Conservation (phyloP, 1,284 basidiomycete species). For the Porodaedalea pini region DNA sequence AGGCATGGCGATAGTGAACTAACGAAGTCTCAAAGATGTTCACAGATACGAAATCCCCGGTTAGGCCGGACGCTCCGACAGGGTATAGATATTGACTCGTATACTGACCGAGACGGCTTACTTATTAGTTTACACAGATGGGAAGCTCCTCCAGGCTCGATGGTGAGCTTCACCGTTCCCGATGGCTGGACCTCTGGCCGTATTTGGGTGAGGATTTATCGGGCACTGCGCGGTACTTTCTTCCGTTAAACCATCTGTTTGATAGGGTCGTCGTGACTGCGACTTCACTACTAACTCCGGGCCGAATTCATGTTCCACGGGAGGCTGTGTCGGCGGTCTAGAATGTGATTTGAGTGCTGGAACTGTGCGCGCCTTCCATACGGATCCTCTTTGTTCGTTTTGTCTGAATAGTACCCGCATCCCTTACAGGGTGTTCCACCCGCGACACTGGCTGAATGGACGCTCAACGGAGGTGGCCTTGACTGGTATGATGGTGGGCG, state of each 20-base stretch:
- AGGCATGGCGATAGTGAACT: neutral
- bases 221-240: neutral
- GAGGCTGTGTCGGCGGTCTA: constrained; percentile 47
- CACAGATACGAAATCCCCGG: neutral
- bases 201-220: constrained; percentile 23
- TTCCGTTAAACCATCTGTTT: too few species aligned
- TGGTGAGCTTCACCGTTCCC: constrained; percentile 25
- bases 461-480: constrained; percentile 35
- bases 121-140: constrained; percentile 25
- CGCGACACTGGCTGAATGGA: constrained; percentile 56
- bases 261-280: constrained; percentile 51
- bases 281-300: constrained; percentile 40
- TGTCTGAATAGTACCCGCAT: neutral
- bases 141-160: constrained; percentile 23
- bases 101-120: neutral
- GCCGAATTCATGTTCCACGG: constrained; percentile 40
- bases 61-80: neutral
- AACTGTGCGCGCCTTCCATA: constrained; percentile 2
- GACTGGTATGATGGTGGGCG: constrained; percentile 47
- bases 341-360: constrained; percentile 32
- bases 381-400: neutral
- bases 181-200: constrained; percentile 30
- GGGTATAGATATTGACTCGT: neutral
- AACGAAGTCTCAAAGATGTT: neutral
- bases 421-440: constrained; percentile 49